phyloP scores from a whole-genome alignment of 192 early-diverging fungal species.

The Coemansia sp. region DNA sequence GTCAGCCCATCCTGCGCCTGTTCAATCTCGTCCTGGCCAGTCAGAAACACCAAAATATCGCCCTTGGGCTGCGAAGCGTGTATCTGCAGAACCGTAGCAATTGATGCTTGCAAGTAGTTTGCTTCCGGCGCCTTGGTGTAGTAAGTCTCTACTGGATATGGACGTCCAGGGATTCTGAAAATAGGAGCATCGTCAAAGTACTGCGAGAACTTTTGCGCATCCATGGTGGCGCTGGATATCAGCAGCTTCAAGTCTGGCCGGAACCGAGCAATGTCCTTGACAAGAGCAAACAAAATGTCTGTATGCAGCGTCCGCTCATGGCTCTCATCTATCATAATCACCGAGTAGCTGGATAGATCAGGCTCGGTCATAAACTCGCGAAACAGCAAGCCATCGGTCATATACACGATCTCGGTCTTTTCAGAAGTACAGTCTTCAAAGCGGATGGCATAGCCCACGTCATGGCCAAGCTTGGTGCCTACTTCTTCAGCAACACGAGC shows the following conservation, averaged over 20 bases:
- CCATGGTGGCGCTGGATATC: conserved; percentile 97
- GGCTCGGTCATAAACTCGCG: conserved; percentile 98
- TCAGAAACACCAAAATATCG: conserved; percentile 94
- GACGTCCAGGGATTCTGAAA: conserved; percentile 91
- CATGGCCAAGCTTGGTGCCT: conserved; percentile 84
- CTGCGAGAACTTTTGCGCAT: conserved; percentile 91
- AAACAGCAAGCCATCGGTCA: conserved; percentile 98
- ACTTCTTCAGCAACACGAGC: conserved; percentile 97
- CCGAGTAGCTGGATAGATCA: conserved; percentile 83
- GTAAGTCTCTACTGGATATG: conserved; percentile 90
- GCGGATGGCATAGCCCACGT: conserved; percentile 96
- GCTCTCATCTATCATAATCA: conserved; percentile 97
- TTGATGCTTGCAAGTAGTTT: conserved; percentile 90
- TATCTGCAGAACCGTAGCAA: conserved; percentile 90
- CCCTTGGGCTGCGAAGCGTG: conserved; percentile 86
- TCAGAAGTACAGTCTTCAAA: conserved; percentile 98
- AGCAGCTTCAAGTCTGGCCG: conserved; percentile 90
- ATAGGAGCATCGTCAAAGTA: conserved; percentile 95
- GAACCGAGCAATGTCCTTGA: conserved; percentile 95
- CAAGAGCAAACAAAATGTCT: conserved; percentile 92
- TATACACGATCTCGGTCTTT: conserved; percentile 93
- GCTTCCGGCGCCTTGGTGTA: conserved; percentile 97
- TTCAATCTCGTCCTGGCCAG: conserved; percentile 99
- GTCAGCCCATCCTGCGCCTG: conserved; percentile 76
- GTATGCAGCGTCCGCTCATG: conserved; percentile 97